Conservation (phyloP, 768 basidiomycete species). For the Tephrocybe rancida region DNA sequence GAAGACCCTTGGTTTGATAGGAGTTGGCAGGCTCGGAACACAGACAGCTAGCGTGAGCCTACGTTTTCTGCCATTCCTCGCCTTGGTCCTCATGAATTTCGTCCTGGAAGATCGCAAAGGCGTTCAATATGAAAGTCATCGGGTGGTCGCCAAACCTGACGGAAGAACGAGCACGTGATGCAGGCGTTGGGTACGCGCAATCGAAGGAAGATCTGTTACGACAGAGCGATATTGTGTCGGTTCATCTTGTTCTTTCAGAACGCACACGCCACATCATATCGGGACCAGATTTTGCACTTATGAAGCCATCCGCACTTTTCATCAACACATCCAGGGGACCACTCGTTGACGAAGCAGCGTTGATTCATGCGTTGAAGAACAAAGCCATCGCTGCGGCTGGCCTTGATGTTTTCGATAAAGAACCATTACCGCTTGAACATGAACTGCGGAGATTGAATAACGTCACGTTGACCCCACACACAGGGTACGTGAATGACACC, state of each 20-base stretch:
- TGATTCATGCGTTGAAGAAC: constrained; percentile 49
- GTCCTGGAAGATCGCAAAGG: constrained; percentile 51
- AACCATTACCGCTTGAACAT: constrained; percentile 64
- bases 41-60: constrained; percentile 46
- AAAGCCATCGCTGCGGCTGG: constrained; percentile 59
- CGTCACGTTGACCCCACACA: constrained; percentile 64
- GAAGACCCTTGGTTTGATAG: constrained; percentile 61
- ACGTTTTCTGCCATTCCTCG: constrained; percentile 7
- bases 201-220: constrained; percentile 57
- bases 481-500: constrained; percentile 54
- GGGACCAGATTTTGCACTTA: constrained; percentile 44
- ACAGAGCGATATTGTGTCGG: constrained; percentile 58
- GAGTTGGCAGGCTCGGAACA: constrained; percentile 59
- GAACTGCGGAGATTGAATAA: constrained; percentile 52
- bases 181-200: constrained; percentile 49
- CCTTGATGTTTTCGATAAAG: constrained; percentile 66
- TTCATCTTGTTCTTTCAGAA: constrained; percentile 61
- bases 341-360: constrained; percentile 58
- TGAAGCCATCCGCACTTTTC: constrained; percentile 61
- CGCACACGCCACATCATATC: constrained; percentile 51
- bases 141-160: constrained; percentile 72
- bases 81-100: neutral
- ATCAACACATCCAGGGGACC: constrained; percentile 73
- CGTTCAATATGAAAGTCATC: constrained; percentile 59
- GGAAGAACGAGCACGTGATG: constrained; percentile 50